Conservation (phyloP, 805 yeast genomes). For the Nakazawaea peltata region DNA sequence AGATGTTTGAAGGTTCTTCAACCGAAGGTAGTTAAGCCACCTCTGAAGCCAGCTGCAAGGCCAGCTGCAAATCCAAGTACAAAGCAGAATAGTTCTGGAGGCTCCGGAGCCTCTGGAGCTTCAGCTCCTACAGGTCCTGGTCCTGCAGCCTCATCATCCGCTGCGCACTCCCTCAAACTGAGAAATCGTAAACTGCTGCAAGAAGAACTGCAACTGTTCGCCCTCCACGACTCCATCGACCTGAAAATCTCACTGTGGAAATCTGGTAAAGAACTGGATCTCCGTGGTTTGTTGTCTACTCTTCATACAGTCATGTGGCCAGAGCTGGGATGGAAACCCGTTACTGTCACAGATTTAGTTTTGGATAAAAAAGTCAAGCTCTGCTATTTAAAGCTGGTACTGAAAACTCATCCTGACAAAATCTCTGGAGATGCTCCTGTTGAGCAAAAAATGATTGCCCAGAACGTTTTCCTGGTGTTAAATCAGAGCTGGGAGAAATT, state of each 20-base stretch:
- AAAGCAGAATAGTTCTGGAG: slow-evolving; percentile 13
- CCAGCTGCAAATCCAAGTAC: slow-evolving; percentile 9
- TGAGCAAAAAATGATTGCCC: slow-evolving; percentile 78
- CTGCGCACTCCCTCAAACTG: too few relatives aligned
- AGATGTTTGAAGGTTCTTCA: slow-evolving; percentile 62
- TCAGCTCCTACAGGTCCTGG: slow-evolving; percentile 1
- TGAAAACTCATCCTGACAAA: slow-evolving; percentile 82
- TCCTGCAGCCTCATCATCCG: slow-evolving; percentile 10
- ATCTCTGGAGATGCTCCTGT: slow-evolving; percentile 46
- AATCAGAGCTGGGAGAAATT: slow-evolving; percentile 89
- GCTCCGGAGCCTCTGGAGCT: too few relatives aligned
- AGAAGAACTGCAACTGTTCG: slow-evolving; percentile 48
- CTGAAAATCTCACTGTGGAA: slow-evolving; percentile 54
- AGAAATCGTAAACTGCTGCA: slow-evolving; percentile 27
- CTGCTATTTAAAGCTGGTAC: slow-evolving; percentile 72
- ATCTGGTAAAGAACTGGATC: slow-evolving; percentile 67
- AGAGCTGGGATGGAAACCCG: slow-evolving; percentile 55
- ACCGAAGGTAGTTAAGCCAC: slow-evolving; percentile 31
- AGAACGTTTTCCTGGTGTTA: slow-evolving; percentile 73
- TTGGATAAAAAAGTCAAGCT: slow-evolving; percentile 86
- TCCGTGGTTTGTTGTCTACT: slow-evolving; percentile 68
- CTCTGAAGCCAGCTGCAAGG: slow-evolving; percentile 12
- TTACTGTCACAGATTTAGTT: slow-evolving; percentile 68
- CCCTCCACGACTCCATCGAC: slow-evolving; percentile 57
- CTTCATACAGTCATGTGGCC: slow-evolving; percentile 65